These are phyloP conservation scores for Cucumis hystrix DNA, from an alignment of 306 rosid genomes.

Conservation along the genomic window DNA sequence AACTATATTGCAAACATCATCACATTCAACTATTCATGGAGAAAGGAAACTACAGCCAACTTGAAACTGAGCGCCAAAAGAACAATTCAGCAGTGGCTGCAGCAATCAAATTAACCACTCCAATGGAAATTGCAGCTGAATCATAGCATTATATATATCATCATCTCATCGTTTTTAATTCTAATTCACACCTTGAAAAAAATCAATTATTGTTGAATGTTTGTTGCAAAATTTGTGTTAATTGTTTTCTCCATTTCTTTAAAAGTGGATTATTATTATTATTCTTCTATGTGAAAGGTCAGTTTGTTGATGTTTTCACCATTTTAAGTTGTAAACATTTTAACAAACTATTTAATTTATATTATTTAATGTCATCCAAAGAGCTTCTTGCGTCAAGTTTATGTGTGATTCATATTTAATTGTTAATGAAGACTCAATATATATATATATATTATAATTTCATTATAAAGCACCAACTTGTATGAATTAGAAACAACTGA, in stretches of 20 bases:
- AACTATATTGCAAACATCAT: conserved; percentile 90
- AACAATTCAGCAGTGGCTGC: not conserved
- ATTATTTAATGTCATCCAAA: not conserved
- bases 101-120: not conserved
- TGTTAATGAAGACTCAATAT: not conserved
- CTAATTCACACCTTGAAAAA: too few relatives aligned
- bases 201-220: too few relatives aligned
- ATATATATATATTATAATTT: too few relatives aligned
- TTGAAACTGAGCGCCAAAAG: conserved; percentile 4
- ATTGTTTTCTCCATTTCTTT: not conserved
- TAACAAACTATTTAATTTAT: not conserved
- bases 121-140: conserved; percentile 7
- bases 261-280: not conserved
- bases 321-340: not conserved
- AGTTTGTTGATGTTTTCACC: not conserved
- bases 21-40: conserved; percentile 89
- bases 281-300: not conserved
- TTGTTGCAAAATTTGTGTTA: not conserved
- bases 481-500: too few relatives aligned
- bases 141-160: not conserved
- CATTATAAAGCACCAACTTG: not conserved
- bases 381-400: not conserved
- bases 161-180: too few relatives aligned
- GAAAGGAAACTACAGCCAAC: conserved; percentile 20
- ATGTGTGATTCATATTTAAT: not conserved